phyloP scores from a whole-genome alignment of 106 monocot genomes.

The Chionographis japonica region DNA sequence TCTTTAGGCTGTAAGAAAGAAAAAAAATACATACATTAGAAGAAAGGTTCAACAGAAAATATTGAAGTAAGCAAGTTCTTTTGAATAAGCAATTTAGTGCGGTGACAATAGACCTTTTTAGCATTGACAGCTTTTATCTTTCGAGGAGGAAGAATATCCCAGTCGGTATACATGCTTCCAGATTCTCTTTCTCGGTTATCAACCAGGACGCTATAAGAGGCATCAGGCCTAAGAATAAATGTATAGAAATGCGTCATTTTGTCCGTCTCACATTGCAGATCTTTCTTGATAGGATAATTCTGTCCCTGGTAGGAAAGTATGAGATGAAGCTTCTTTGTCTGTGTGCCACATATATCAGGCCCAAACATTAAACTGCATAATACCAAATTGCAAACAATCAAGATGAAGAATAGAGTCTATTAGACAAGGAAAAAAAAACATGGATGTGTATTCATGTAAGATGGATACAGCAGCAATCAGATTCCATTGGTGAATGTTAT shows the following conservation, averaged over 20 bases:
- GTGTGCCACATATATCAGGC: slow-evolving; percentile 94
- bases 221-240: slow-evolving; percentile 93
- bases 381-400: too few species aligned
- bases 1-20: slow-evolving; percentile 62
- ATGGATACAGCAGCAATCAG: too few species aligned
- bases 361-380: slow-evolving; percentile 94
- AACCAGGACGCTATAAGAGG: slow-evolving; percentile 79
- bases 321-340: slow-evolving; percentile 95
- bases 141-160: slow-evolving; percentile 95
- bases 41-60: too few species aligned
- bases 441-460: too few species aligned
- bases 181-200: slow-evolving; percentile 98
- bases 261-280: slow-evolving; percentile 90
- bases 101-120: slow-evolving; percentile 57
- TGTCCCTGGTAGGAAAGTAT: slow-evolving; percentile 97
- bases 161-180: slow-evolving; percentile 98
- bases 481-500: too few species aligned
- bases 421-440: too few species aligned
- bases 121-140: slow-evolving; percentile 85
- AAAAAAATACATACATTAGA: slow-evolving; percentile 9
- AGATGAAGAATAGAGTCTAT: too few species aligned
- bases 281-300: slow-evolving; percentile 94
- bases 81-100: too few species aligned
- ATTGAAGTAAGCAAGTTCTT: too few species aligned
- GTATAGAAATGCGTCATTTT: slow-evolving; percentile 94